Percentiles rank a stretch among this genome's conserved stretches.
phyloP scores from a whole-genome alignment of 495 filamentous ascomycete species.

The Aspergillus leporis region DNA sequence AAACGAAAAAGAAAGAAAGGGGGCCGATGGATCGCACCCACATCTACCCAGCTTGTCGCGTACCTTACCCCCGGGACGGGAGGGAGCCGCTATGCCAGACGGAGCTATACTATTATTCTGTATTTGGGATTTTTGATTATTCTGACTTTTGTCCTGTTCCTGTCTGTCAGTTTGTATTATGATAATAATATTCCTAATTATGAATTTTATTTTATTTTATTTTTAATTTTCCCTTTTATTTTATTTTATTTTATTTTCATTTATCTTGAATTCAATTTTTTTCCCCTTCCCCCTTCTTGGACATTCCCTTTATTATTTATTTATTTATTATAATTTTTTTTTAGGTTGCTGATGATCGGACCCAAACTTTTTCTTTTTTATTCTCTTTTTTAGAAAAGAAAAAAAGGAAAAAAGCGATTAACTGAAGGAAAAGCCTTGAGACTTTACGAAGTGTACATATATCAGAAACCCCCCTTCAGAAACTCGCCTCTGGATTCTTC shows the following conservation, averaged over 20 bases:
- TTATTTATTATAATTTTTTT: constrained; percentile 8
- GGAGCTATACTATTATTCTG: constrained; percentile 17
- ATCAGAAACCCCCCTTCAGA: constrained; percentile 27
- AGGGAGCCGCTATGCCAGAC: constrained; percentile 35
- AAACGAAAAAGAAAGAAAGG: constrained; percentile 26
- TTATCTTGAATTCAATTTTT: constrained; percentile 16
- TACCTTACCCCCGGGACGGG: constrained; percentile 40
- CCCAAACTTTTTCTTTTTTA: constrained; percentile 16
- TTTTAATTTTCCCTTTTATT: constrained; percentile 5
- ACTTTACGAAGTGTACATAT: constrained; percentile 24
- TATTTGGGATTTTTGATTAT: constrained; percentile 14
- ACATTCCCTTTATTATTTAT: constrained; percentile 12
- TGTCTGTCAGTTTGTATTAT: neutral
- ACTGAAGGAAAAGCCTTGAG: constrained; percentile 2
- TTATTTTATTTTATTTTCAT: neutral
- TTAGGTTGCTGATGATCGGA: constrained; percentile 17
- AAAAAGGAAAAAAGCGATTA: constrained; percentile 21
- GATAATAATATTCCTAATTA: constrained; percentile 7
- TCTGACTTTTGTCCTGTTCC: constrained; percentile 3
- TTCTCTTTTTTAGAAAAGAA: constrained; percentile 20
- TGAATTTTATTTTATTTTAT: constrained; percentile 1
- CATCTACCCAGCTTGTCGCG: constrained; percentile 17
- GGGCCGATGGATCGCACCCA: constrained; percentile 21
- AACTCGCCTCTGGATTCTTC: constrained; percentile 29
- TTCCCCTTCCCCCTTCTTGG: constrained; percentile 11